A percentile compares a stretch with the other conserved stretches of the same genome.
Evolutionary conservation across 257 asterid species (phyloP).

Genomic region (Coffea eugenioides): DNA sequence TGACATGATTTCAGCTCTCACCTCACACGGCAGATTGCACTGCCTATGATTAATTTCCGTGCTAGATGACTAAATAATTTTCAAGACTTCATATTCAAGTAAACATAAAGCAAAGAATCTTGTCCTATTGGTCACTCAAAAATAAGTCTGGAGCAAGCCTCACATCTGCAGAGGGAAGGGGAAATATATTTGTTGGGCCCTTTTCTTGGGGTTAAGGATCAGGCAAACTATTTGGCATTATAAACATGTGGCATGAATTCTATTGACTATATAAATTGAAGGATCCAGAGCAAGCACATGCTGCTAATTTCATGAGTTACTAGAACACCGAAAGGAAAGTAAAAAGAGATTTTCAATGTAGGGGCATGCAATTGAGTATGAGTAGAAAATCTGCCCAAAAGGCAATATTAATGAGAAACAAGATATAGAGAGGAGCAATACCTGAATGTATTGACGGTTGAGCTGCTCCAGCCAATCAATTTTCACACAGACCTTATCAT

Average conservation of each 20-base stretch:
- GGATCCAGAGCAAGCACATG: background rate
- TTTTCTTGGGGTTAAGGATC: background rate
- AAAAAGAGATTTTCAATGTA: background rate
- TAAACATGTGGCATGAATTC: background rate
- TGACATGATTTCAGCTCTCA: background rate
- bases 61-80: background rate
- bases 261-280: background rate
- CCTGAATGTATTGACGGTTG: conserved; percentile 90
- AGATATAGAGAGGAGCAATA: conserved; percentile 21
- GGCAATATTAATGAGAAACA: background rate
- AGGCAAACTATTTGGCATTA: background rate
- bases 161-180: background rate
- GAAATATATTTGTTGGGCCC: background rate
- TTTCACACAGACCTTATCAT: conserved; percentile 77
- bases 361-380: background rate
- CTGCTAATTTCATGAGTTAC: background rate
- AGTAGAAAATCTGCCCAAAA: background rate
- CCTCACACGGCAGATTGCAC: background rate
- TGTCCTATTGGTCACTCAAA: background rate
- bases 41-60: background rate
- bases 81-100: background rate
- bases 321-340: background rate
- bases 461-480: conserved; percentile 99
- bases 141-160: background rate
- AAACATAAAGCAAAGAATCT: background rate